Evolutionary conservation across 2,329 filamentous ascomycete genomes (phyloP), one percentile per base, ranked within the genome.

Genomic region (Rutstroemia sp.): DNA sequence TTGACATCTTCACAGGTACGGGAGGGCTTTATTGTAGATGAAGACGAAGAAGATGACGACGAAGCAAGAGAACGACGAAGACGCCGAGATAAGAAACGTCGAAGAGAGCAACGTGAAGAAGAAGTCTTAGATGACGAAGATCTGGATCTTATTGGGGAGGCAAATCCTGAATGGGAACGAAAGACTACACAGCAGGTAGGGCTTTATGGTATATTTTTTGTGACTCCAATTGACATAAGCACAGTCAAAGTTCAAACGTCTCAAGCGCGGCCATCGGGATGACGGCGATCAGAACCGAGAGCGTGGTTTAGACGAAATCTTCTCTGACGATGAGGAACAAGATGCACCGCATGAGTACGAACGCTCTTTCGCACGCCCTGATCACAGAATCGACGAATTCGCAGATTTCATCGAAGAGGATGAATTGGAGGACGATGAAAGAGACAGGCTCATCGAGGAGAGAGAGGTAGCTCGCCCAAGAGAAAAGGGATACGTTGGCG

Each of bases 381-480:
- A 76, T 58, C 80, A 87, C 57, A 77, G 78, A 59, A 81, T 82
- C 48, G 88, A 95, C 70, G 90, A 95, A 67, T 89, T 95, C 71
- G 90, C 90, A 59, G 92, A 92, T 70, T 99, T 99, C 72, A 99
- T 99, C 68, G 92, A 97, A 70, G 91, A 96, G 65, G 94, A 97
- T 66, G 92, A 90, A 60, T 89, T 91, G 50, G 89, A 90, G 50
- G 90, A 95, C 63, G 90, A 95, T 63, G 90, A 95, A 61, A 86
- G 88, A 59, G 88, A 89, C 65, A 78, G 83, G 17, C 83, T 87
- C 56, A 83, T 83, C 57, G 92, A 96, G 70, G 92, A 97, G 68
- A 80, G 88, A 64, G 92, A 96, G 69, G 89, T 97, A 59, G 89
- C 90, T 55, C 83, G 90, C 41, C 89, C 92, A 0, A 83, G 84